Base-by-base conservation (phyloP, 768 basidiomycete genomes). In the Leccinum ochraceum region DNA sequence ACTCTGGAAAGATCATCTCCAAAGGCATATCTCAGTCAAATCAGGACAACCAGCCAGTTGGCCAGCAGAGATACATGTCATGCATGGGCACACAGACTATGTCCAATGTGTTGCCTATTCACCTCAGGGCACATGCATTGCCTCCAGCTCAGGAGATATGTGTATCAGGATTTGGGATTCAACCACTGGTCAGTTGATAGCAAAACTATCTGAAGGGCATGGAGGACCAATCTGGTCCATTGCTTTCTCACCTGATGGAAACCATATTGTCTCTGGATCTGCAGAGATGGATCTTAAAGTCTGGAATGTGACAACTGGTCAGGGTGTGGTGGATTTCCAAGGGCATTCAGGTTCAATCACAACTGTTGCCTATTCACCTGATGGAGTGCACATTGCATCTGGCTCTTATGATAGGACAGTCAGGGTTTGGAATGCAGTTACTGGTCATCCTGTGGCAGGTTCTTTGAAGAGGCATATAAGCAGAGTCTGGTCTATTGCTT, bases 41-140 rank as follows among this genome's bases (percentile, higher is more conserved):
- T 46, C 51, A 24, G 50, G 30, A 8, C 39, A 34, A 22, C 39
- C 50, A 32, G 3, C 55, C n/a, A 42, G 5, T 10, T 60, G 60
- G 60, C 46, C 60, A 42, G 49, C 54, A 16, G 7, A 56, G 2
- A 37, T 55, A 14, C 28, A 51, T 54, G 2, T 14, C 28, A 4
- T 55, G 13, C 34, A 55, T 44, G 57, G 53, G 9, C 54, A 61
- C 17, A 54, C 48, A 51, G 4, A 30, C 6, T 2, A 0, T 20
- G 39, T 62, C 14, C 32, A 9, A 6, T 54, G 28, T 54, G 53
- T 54, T 36, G 34, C 32, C 32, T 59, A 59, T 49, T 49, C 48
- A 49, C 13, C 2, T 24, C 22, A 49, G 20, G 48, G 48, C 5
- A 49, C 48, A 22, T 49, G 0, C 20, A 49, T 49, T 49, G 48